Base-by-base conservation (phyloP, 2,329 filamentous ascomycete genomes). In the Fusarium xylarioides region DNA sequence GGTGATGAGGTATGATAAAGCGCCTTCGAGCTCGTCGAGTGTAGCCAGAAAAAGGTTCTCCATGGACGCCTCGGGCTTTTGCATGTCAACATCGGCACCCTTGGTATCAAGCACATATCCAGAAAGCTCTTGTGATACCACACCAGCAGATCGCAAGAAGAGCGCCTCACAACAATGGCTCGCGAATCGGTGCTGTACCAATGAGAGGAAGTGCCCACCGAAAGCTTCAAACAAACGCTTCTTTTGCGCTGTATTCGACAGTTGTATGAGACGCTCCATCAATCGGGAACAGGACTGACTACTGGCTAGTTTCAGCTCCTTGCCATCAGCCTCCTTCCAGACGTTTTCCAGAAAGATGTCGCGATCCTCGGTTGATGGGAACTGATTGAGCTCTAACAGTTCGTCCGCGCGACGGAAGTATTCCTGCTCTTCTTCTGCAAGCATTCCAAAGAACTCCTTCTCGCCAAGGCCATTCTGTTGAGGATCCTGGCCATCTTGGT, bases 151-250 rank as follows among this genome's bases (percentile, higher is more conserved):
- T 73, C 93, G 90, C 54, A 95, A 86, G 81, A 99, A 98, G 37
- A 99, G 87, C 32, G 94, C 94, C 84, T 99, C 96, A 81, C 95
- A 98, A 83, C 95, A 98, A 85, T 99, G 96, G 68, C 95, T 97
- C 10, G 96, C 96, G 79, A 99, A 99, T 23, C 96, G 92, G 83
- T 99, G 96, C 80, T 97, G 95, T 57, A 98, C 91, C 34, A 99
- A 88, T 77, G 95, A 92, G 66, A 95, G 85, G 82, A 98, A 97
- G 82, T 98, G 93, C 38, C 92, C 91, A 26, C 87, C 91, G 81
- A 98, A 98, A 49, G 93, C 94, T 73, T 90, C 89, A 80, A 98
- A 98, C 26, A 99, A 84, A 53, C 88, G 88, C 86, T 97, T 97
- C 82, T 97, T 91, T 83, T 98, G 96, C 23, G 85, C 84, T 37